phyloP scores from a whole-genome alignment of 768 basidiomycete genomes.

The Austroboletus eburneus region DNA sequence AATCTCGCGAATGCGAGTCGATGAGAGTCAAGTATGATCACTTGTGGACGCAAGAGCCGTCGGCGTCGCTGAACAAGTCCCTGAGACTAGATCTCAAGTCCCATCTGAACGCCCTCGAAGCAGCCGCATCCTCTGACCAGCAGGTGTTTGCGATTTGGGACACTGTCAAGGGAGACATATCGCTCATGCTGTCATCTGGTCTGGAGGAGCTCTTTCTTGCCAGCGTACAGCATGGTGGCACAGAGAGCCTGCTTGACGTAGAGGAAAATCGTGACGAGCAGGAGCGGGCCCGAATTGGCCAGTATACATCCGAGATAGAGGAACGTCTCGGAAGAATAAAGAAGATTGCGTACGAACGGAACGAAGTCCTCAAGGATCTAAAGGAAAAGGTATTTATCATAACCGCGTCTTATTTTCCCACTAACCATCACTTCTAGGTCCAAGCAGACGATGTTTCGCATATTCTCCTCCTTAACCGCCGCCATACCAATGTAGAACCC shows the following conservation, averaged over 20 bases:
- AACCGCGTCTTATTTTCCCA: neutral
- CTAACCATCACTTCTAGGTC: constrained; percentile 49
- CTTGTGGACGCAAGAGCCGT: constrained; percentile 82
- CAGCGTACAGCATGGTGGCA: constrained; percentile 37
- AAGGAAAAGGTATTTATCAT: constrained; percentile 77
- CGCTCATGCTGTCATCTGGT: constrained; percentile 53
- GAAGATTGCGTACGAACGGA: constrained; percentile 82
- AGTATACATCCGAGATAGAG: constrained; percentile 69
- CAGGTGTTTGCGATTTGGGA: constrained; percentile 76
- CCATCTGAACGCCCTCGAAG: constrained; percentile 65
- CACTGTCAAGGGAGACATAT: constrained; percentile 59
- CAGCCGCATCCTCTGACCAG: constrained; percentile 73
- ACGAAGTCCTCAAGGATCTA: constrained; percentile 85
- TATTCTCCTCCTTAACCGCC: constrained; percentile 84
- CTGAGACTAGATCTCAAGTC: constrained; percentile 77
- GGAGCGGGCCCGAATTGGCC: constrained; percentile 64
- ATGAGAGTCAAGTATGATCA: constrained; percentile 86
- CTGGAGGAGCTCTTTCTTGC: constrained; percentile 63
- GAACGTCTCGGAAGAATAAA: constrained; percentile 72
- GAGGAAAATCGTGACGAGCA: constrained; percentile 66
- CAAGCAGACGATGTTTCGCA: constrained; percentile 97
- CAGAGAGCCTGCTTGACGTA: constrained; percentile 63
- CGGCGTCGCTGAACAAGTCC: constrained; percentile 64
- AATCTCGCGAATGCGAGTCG: constrained; percentile 83
- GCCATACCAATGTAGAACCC: constrained; percentile 78